A percentile compares a stretch with the other conserved stretches of the same genome.
Evolutionary conservation across 192 early-diverging fungal genomes (phyloP).

Genomic region (Linnemannia hyalina): DNA sequence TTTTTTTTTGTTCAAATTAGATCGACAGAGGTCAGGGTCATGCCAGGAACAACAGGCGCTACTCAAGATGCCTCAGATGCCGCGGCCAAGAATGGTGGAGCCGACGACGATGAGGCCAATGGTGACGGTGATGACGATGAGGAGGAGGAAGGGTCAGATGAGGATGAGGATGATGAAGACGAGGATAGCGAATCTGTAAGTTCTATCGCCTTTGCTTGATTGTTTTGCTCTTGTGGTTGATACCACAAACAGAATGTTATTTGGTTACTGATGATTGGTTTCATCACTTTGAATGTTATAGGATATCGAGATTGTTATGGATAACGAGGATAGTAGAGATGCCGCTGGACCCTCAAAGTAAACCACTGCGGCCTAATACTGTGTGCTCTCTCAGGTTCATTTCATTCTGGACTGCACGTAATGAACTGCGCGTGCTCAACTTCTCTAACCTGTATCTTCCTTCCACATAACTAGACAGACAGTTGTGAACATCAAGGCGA

Average conservation of each 20-base stretch:
- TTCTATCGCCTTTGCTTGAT: not conserved
- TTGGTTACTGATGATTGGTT: not conserved
- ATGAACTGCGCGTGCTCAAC: slow-evolving; percentile 13
- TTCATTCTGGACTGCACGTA: not conserved
- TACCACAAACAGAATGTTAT: not conserved
- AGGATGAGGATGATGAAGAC: slow-evolving; percentile 68
- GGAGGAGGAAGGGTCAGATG: slow-evolving; percentile 41
- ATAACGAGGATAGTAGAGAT: slow-evolving; percentile 59
- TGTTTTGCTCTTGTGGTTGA: not conserved
- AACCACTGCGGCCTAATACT: not conserved
- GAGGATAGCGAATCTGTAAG: slow-evolving; percentile 76
- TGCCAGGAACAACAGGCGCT: slow-evolving; percentile 15
- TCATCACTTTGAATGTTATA: slow-evolving; percentile 16
- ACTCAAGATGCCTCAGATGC: slow-evolving; percentile 8
- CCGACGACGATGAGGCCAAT: not conserved
- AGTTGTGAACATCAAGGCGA: slow-evolving; percentile 65
- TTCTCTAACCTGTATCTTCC: slow-evolving; percentile 23
- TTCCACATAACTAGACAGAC: slow-evolving; percentile 22
- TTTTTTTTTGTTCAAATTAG: not conserved
- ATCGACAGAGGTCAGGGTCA: slow-evolving; percentile 29
- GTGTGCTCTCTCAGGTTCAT: not conserved
- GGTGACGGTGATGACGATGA: slow-evolving; percentile 26
- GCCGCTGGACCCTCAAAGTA: slow-evolving; percentile 40
- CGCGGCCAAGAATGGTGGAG: not conserved
- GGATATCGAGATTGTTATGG: slow-evolving; percentile 84